phyloP scores from a whole-genome alignment of 257 asterid species.

The Gentiana straminea region DNA sequence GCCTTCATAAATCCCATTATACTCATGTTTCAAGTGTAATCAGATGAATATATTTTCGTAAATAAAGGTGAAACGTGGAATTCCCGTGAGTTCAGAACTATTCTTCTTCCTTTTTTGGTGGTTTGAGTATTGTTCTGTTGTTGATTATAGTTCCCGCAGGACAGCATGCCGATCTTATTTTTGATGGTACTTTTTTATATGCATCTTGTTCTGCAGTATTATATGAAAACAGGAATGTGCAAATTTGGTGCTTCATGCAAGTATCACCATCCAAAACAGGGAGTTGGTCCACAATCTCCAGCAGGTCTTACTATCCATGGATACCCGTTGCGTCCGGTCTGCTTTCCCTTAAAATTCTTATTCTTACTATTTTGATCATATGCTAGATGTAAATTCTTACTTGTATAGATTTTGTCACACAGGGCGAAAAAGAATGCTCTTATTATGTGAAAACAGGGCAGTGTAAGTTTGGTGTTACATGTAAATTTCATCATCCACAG shows the following conservation, averaged over 20 bases:
- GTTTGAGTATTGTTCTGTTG: too few species aligned
- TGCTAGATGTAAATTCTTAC: slow-evolving; percentile 9
- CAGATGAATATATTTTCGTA: too few species aligned
- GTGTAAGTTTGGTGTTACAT: slow-evolving; percentile 86
- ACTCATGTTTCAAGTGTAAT: too few species aligned
- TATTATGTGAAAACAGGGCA: slow-evolving; percentile 79
- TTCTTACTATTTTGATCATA: slow-evolving; percentile 10
- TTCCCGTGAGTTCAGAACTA: too few species aligned
- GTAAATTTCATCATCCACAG: slow-evolving; percentile 97
- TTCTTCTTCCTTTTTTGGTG: too few species aligned
- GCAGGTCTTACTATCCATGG: slow-evolving; percentile 56
- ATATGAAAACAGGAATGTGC: slow-evolving; percentile 86
- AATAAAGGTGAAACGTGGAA: too few species aligned
- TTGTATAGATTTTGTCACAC: slow-evolving; percentile 21
- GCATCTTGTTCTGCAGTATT: slow-evolving; percentile 41
- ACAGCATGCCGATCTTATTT: too few species aligned
- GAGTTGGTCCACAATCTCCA: slow-evolving; percentile 54
- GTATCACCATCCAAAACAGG: slow-evolving; percentile 89
- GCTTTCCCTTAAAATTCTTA: slow-evolving; percentile 9
- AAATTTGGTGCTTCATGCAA: slow-evolving; percentile 93
- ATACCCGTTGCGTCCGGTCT: slow-evolving; percentile 84
- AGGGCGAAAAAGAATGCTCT: slow-evolving; percentile 95
- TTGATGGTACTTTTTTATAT: too few species aligned
- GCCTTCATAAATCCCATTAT: too few species aligned
- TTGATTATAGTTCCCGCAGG: too few species aligned